phyloP scores from a whole-genome alignment of 1,284 basidiomycete species.

The Ceratobasidium papillatum region DNA sequence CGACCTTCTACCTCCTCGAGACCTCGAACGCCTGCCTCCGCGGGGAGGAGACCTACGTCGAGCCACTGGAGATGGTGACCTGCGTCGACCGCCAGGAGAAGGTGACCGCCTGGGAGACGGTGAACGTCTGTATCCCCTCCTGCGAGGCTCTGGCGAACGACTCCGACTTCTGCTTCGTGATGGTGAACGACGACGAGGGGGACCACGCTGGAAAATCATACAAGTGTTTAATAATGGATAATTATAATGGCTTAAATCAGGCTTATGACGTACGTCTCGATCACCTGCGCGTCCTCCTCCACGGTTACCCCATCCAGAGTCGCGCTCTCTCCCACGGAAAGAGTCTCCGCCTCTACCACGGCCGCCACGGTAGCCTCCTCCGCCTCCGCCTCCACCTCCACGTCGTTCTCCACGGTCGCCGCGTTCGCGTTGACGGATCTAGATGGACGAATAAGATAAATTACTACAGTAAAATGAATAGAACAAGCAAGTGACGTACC shows the following conservation, averaged over 20 bases:
- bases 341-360: slow-evolving; percentile 54
- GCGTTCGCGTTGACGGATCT: slow-evolving; percentile 61
- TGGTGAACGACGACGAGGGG: slow-evolving; percentile 19
- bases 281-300: slow-evolving; percentile 53
- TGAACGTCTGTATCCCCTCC: slow-evolving; percentile 13
- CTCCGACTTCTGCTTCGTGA: slow-evolving; percentile 19
- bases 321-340: slow-evolving; percentile 43
- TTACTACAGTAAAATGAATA: not conserved
- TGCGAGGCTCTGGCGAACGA: slow-evolving; percentile 1
- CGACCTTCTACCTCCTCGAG: slow-evolving; percentile 19
- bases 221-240: not conserved
- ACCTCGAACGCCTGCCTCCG: slow-evolving; percentile 18
- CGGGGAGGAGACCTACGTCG: not conserved
- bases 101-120: not conserved
- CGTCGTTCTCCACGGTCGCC: slow-evolving; percentile 51
- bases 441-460: not conserved
- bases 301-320: slow-evolving; percentile 56
- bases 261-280: slow-evolving; percentile 47
- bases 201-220: not conserved
- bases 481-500: slow-evolving; percentile 7
- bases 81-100: slow-evolving; percentile 7
- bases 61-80: slow-evolving; percentile 9
- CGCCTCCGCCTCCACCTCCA: slow-evolving; percentile 52
- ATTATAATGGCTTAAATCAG: not conserved
- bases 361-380: slow-evolving; percentile 58